Conservation (phyloP, 2,329 filamentous ascomycete species). For the Thielaviopsis populi region DNA sequence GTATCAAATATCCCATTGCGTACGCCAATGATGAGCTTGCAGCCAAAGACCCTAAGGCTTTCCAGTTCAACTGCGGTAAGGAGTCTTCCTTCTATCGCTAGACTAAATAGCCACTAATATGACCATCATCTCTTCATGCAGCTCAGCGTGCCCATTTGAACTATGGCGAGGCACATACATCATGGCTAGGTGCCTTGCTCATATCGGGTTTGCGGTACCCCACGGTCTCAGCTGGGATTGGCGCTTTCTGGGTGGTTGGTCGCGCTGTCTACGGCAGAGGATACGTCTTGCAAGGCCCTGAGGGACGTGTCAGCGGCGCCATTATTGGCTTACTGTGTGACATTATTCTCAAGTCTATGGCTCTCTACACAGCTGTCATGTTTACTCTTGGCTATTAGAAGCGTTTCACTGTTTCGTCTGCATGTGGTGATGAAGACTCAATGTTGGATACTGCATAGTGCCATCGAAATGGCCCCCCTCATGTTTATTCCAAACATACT, state of each 20-base stretch:
- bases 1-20: conserved; percentile 40
- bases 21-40: conserved; percentile 42
- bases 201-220: conserved; percentile 44
- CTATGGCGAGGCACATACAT: conserved; percentile 45
- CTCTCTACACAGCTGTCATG: conserved; percentile 29
- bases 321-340: conserved; percentile 25
- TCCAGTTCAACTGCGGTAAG: conserved; percentile 46
- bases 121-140: conserved; percentile 18
- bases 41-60: conserved; percentile 38
- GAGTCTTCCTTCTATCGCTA: background rate
- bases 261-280: conserved; percentile 41
- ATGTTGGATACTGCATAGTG: background rate
- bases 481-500: background rate
- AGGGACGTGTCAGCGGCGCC: conserved; percentile 31
- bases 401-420: background rate
- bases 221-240: conserved; percentile 32
- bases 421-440: background rate
- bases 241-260: conserved; percentile 36
- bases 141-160: conserved; percentile 48
- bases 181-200: conserved; percentile 37
- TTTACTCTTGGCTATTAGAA: conserved; percentile 25
- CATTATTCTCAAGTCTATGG: conserved; percentile 28
- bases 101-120: background rate
- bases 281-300: conserved; percentile 35
- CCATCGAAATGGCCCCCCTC: background rate